A percentile compares a stretch with the other conserved stretches of the same genome.
Conservation (phyloP, 1,284 basidiomycete genomes). For the Fomitiporia mediterranea region DNA sequence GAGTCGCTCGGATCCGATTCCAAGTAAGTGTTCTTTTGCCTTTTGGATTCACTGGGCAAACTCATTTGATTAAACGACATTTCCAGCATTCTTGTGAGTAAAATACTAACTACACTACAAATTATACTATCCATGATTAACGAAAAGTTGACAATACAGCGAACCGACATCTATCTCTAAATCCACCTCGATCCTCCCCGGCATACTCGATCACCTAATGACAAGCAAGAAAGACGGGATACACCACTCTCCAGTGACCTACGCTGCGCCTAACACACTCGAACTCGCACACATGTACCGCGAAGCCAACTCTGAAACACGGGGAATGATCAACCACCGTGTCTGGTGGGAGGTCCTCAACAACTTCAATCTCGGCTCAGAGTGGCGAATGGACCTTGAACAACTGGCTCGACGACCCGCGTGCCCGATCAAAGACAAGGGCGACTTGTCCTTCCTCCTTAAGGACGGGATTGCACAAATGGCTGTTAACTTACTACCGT, state of each 20-base stretch:
- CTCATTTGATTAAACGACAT: neutral
- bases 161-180: conserved; percentile 89
- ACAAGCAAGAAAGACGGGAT: conserved; percentile 22
- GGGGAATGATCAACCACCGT: conserved; percentile 46
- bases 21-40: conserved; percentile 40
- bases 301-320: conserved; percentile 40
- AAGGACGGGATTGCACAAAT: conserved; percentile 71
- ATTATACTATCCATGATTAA: conserved; percentile 13
- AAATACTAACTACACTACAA: neutral
- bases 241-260: conserved; percentile 50
- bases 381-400: conserved; percentile 62
- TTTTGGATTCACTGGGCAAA: neutral
- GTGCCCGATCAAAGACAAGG: conserved; percentile 37
- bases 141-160: conserved; percentile 42
- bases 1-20: conserved; percentile 42
- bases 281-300: conserved; percentile 71
- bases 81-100: conserved; percentile 20
- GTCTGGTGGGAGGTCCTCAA: conserved; percentile 67
- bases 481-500: conserved; percentile 75
- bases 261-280: conserved; percentile 74
- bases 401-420: conserved; percentile 47
- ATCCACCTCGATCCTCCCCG: conserved; percentile 64
- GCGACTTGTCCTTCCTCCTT: conserved; percentile 59
- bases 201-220: conserved; percentile 40
- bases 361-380: conserved; percentile 52